Conservation (phyloP, 306 rosid genomes). For the Vicia sativa region DNA sequence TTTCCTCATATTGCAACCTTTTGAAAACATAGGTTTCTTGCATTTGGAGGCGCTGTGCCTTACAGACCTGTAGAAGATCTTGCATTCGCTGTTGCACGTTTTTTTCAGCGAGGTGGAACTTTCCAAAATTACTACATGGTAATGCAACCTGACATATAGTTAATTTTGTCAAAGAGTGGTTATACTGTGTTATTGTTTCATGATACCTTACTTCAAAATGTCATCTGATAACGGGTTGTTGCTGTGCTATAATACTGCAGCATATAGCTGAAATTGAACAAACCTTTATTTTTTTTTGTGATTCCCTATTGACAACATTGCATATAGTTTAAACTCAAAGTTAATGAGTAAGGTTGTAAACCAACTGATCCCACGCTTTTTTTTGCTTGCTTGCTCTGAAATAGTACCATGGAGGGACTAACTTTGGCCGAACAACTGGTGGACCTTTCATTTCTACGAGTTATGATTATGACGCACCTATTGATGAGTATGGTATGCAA, state of each 20-base stretch:
- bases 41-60: conserved; percentile 81
- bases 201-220: background rate
- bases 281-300: background rate
- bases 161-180: background rate
- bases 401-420: conserved; percentile 98
- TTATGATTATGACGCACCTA: conserved; percentile 94
- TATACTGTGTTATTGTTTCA: background rate
- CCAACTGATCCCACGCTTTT: conserved; percentile 31
- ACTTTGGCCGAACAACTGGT: conserved; percentile 74
- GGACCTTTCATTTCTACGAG: conserved; percentile 91
- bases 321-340: conserved; percentile 7
- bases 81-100: conserved; percentile 91
- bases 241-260: background rate
- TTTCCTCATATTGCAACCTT: background rate
- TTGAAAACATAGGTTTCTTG: conserved; percentile 59
- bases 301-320: too few species aligned
- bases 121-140: conserved; percentile 96
- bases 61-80: conserved; percentile 88
- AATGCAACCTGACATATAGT: conserved; percentile 32
- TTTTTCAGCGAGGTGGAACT: conserved; percentile 92
- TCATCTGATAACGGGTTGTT: background rate
- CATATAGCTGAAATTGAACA: background rate
- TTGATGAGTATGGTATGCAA: conserved; percentile 90
- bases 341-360: background rate
- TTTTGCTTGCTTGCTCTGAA: conserved; percentile 43